Evolutionary conservation across 1,284 basidiomycete species (phyloP), one percentile per base, ranked within the genome.

Genomic region (Ceraceosorus guamensis): DNA sequence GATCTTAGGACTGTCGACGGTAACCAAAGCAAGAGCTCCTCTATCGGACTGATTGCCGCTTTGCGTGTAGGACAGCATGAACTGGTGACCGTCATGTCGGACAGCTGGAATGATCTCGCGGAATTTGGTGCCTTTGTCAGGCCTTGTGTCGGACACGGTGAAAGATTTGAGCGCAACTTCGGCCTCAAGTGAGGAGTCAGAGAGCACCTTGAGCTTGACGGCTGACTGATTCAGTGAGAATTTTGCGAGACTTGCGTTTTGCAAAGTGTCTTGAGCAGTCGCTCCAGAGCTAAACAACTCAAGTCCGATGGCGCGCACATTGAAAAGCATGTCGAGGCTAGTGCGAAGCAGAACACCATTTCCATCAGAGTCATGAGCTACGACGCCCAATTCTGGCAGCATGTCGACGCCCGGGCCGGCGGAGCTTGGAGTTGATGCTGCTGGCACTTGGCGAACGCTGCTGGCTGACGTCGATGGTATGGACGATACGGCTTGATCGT

Each of bases 21-120:
- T 91, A 41, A 95, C 79, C 59, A 98, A 83, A 3, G 86, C 87
- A 43, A 91, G 79, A 5, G 87, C 81, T 35, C 85, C 81, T 24
- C 79, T 76, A 50, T 83, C 81, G 24, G 24, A 24, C 13, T 72
- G 53, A 2, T 84, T 83, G 30, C 78, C 75, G 6, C 89, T 82
- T 65, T 83, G 83, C 3, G 89, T 88, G 76, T 89, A 97, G 56
- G 92, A 83, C 47, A 97, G 77, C 88, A 96, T 96, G 72, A 98
- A 87, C 62, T 93, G 95, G 67, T 96, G 91, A 33, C 91, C 84
- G 62, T 88, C 84, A 71, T 96, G 89, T 60, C 85, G 82, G 33
- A 89, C 87, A 11, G 90, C 86, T 0, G 95, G 95, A 59, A 98
- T 88, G 58, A 98, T 92, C 75, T 98, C 93, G 48, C 93, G 83